Conservation (phyloP, 1,284 basidiomycete species). For the Cutaneotrichosporon sp. region DNA sequence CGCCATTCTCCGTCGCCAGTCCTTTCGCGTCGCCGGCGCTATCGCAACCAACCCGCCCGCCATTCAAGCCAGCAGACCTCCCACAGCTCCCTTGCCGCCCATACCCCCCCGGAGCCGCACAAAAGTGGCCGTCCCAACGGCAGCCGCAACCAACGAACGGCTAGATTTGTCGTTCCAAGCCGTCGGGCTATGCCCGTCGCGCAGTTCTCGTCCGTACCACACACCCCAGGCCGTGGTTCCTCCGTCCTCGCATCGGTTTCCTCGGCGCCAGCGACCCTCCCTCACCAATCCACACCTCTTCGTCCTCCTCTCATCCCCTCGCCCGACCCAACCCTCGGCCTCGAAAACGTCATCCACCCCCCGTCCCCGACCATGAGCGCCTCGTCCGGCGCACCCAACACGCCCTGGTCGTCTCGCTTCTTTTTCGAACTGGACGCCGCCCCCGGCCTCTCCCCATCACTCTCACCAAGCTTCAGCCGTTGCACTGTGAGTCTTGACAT, state of each 20-base stretch:
- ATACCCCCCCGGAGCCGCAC: neutral
- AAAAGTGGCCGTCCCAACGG: neutral
- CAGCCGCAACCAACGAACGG: neutral
- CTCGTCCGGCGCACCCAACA: slow-evolving; percentile 4
- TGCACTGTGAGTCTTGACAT: slow-evolving; percentile 13
- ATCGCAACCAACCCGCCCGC: neutral
- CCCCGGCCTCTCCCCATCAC: slow-evolving; percentile 11
- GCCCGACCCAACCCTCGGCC: neutral
- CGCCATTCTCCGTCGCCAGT: neutral
- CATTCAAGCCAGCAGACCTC: neutral
- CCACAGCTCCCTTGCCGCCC: neutral
- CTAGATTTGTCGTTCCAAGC: neutral
- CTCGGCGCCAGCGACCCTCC: neutral
- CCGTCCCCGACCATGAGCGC: neutral
- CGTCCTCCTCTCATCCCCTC: neutral
- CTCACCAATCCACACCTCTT: neutral
- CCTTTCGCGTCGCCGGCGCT: neutral
- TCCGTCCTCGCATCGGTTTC: neutral
- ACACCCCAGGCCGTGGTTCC: neutral
- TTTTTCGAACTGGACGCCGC: slow-evolving; percentile 19
- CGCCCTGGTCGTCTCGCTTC: slow-evolving; percentile 15
- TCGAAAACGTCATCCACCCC: neutral
- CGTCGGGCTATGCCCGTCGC: slow-evolving; percentile 6
- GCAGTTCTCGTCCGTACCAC: neutral
- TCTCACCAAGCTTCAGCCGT: slow-evolving; percentile 10